Evolutionary conservation across 2,329 filamentous ascomycete species (phyloP), one percentile per base, ranked within the genome.

Genomic region (Podosphaera xanthii): DNA sequence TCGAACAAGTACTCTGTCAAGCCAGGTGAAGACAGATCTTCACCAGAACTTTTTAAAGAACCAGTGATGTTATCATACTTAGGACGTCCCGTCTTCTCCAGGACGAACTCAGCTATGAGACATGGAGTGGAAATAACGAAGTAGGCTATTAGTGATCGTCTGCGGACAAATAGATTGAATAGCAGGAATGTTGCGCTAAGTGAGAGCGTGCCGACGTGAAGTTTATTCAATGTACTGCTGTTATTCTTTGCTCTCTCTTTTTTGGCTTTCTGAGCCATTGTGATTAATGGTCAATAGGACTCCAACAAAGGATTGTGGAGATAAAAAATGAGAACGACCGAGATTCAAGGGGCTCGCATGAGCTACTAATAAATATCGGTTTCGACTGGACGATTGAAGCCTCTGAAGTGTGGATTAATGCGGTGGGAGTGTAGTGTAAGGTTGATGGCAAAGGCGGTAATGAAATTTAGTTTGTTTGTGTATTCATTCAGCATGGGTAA

Each of bases 1-100:
- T 98, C 92, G 78, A 94, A 98, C 85, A 97, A 87, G 75, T 94
- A 97, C 73, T 96, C 92, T 9, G 91, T 97, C 74, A 98, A 73
- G 3, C 92, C 92, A 40, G 84, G 79, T 8, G 88, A 87, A 58
- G 86, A 82, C 58, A 98, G 79, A 70, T 98, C 92, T 70, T 97
- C 90, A 50, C 92, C 91, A 0, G 87, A 76, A 38, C 78, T 81
- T 69, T 80, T 82, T 62, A 97, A 75, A 2, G 65, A 61, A 49
- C 66, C 66, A 44, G 63, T 66, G 55, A 80, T 82, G 34, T 74
- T 72, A 31, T 81, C 70, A 69, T 83, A 86, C 61, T 76, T 82
- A 33, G 92, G 92, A 8, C 91, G 86, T 10, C 87, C 88, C 6
- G 89, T 81, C 54, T 79, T 78, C 71, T 98, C 92, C 62, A 98